A percentile compares a stretch with the other conserved stretches of the same genome.
Conservation (phyloP, 140 eudicot species). For the Artemisia princeps region DNA sequence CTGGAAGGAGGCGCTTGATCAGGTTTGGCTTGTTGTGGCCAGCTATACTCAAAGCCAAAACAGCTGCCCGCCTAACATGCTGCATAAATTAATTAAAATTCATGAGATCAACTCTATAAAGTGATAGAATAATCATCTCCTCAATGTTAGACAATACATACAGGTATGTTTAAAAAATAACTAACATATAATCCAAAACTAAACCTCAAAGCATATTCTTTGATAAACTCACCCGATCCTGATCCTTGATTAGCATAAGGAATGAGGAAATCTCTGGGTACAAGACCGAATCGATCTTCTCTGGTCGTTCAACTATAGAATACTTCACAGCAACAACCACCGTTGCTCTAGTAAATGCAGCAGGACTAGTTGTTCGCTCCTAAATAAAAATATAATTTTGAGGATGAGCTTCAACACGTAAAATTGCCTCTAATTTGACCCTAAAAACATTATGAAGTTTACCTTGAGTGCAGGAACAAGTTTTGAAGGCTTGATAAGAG, state of each 20-base stretch:
- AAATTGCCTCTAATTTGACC: too few species aligned
- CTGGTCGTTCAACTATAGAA: conserved; percentile 92
- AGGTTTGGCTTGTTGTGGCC: conserved; percentile 97
- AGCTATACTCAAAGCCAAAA: conserved; percentile 91
- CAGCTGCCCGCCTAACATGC: conserved; percentile 99
- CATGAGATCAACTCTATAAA: neutral
- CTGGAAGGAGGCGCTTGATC: conserved; percentile 80
- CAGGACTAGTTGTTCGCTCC: conserved; percentile 71
- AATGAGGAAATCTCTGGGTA: conserved; percentile 87
- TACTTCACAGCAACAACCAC: conserved; percentile 91
- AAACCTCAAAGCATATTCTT: neutral
- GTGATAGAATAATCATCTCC: neutral
- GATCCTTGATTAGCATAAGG: conserved; percentile 92
- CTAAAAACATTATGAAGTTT: neutral
- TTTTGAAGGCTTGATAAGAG: conserved; percentile 71
- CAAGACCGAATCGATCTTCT: conserved; percentile 74
- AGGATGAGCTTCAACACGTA: conserved; percentile 1
- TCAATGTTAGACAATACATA: neutral
- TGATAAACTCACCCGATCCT: conserved; percentile 61
- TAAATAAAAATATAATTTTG: conserved; percentile 29
- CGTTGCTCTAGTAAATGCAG: conserved; percentile 94
- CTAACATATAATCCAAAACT: neutral
- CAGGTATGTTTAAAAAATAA: neutral
- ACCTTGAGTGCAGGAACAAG: conserved; percentile 94
- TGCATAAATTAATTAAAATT: conserved; percentile 30